Evolutionary conservation across 352 stramenopile species (phyloP).

Genomic region (Globisporangium paddicum): DNA sequence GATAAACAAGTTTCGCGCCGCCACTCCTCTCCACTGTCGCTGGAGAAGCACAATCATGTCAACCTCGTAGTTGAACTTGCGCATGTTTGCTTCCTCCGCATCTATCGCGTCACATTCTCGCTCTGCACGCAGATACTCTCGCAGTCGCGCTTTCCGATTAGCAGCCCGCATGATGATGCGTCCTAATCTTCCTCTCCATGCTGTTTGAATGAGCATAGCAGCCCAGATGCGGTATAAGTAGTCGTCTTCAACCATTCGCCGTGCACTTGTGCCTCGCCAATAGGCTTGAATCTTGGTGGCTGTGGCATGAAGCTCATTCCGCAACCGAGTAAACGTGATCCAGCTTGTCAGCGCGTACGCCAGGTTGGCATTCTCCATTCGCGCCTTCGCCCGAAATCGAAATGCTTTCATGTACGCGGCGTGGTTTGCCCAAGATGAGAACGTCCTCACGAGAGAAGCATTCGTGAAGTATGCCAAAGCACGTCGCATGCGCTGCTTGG

Average conservation of each 20-base stretch:
- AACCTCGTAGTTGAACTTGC: conserved; percentile 46
- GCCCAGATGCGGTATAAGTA: conserved; percentile 65
- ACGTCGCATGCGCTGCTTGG: conserved; percentile 40
- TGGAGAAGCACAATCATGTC: conserved; percentile 60
- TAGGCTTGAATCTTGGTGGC: conserved; percentile 52
- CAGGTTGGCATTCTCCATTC: conserved; percentile 48
- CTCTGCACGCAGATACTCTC: conserved; percentile 67
- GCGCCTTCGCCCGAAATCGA: conserved; percentile 31
- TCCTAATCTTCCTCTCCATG: conserved; percentile 58
- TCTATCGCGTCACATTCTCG: conserved; percentile 55
- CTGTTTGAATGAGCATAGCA: conserved; percentile 59
- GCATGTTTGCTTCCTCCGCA: conserved; percentile 33
- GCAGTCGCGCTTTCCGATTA: conserved; percentile 47
- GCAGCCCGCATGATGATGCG: conserved; percentile 44
- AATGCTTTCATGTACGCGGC: conserved; percentile 36
- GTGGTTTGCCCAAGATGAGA: conserved; percentile 43
- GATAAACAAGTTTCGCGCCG: conserved; percentile 50
- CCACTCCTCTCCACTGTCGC: conserved; percentile 66
- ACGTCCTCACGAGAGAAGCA: conserved; percentile 47
- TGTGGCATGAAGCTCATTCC: conserved; percentile 24
- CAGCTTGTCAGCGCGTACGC: conserved; percentile 47
- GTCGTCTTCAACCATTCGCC: conserved; percentile 48
- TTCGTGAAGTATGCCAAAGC: conserved; percentile 67
- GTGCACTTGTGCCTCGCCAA: conserved; percentile 46
- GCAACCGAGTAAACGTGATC: conserved; percentile 30